A percentile compares a stretch with the other conserved stretches of the same genome.
These are phyloP conservation scores for Endocalyx cinctus DNA, from an alignment of 2,329 filamentous ascomycete species.

Conservation along the genomic window DNA sequence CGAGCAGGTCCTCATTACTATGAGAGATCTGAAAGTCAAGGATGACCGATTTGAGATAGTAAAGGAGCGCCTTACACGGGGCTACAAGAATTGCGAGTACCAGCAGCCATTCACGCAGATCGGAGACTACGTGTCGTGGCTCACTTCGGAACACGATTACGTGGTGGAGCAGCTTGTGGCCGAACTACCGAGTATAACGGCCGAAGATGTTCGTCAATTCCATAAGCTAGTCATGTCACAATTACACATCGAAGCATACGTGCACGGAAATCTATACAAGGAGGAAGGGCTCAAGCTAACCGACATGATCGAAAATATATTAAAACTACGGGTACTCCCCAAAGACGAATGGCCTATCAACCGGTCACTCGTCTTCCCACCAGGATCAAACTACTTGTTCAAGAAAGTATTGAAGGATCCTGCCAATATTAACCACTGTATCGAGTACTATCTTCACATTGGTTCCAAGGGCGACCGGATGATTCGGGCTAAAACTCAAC, in stretches of 20 bases:
- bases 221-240: constrained; percentile 77
- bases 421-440: constrained; percentile 83
- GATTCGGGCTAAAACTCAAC: constrained; percentile 69
- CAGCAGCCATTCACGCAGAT: constrained; percentile 88
- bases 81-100: constrained; percentile 81
- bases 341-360: constrained; percentile 74
- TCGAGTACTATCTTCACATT: constrained; percentile 72
- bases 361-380: constrained; percentile 71
- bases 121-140: constrained; percentile 73
- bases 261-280: constrained; percentile 90
- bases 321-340: constrained; percentile 71
- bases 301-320: constrained; percentile 70
- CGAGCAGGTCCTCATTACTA: constrained; percentile 79
- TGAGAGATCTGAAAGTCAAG: constrained; percentile 78
- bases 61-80: constrained; percentile 75
- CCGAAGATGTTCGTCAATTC: constrained; percentile 70
- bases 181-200: constrained; percentile 70
- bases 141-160: constrained; percentile 72
- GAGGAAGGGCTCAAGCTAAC: constrained; percentile 86
- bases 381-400: constrained; percentile 79
- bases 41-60: constrained; percentile 88
- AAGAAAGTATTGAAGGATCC: constrained; percentile 77
- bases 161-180: constrained; percentile 74
- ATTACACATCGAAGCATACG: constrained; percentile 80
- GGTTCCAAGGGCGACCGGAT: constrained; percentile 65